Evolutionary conservation across 2,329 filamentous ascomycete species (phyloP), one percentile per base, ranked within the genome.

Genomic region (Fusarium sp.): DNA sequence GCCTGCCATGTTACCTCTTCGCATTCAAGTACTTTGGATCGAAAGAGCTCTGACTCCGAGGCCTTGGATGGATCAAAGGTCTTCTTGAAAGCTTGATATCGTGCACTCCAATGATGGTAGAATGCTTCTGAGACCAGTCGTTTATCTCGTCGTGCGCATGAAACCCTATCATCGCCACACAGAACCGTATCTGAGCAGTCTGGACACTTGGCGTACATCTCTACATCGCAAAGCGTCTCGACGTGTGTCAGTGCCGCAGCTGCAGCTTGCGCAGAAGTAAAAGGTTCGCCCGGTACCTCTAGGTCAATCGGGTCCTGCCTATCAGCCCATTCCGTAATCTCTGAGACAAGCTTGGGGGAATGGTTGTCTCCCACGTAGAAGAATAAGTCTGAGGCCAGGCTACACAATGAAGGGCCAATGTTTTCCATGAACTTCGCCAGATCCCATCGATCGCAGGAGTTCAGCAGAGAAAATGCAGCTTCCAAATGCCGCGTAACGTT

Each of bases 401-500:
- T 45, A 10, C 64, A 69, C 10, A 69, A 12, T 3, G 58, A 33
- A 4, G 66, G 66, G 4, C 66, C 51, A 1, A 69, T 69, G 2
- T 63, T 46, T n/a, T 69, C 48, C 64, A 69, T 63, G 5, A 69
- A 69, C 3, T 45, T 52, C 2, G 39, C 39, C 19, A 63, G 7
- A 10, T 44, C 41, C 61, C 61, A 62, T 25, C 46, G 56, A 23
- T 61, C 41, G 1, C 54, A 27, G 2, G 25, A 4, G 23, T 63
- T 69, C 2, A 69, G 2, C 0, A 69, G 0, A 0, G 66, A 58
- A 8, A 69, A 69, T 0, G 64, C 66, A 0, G 64, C 59, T 21
- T 69, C 66, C 2, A 69, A n/a, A 7, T 71, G 69, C 7, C 57
- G 38, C 5, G 45, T 27, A 1, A 67, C 56, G 9, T 71, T 71